Conservation (phyloP, 164 flowering plant species). For the Euptelea pleiosperma region DNA sequence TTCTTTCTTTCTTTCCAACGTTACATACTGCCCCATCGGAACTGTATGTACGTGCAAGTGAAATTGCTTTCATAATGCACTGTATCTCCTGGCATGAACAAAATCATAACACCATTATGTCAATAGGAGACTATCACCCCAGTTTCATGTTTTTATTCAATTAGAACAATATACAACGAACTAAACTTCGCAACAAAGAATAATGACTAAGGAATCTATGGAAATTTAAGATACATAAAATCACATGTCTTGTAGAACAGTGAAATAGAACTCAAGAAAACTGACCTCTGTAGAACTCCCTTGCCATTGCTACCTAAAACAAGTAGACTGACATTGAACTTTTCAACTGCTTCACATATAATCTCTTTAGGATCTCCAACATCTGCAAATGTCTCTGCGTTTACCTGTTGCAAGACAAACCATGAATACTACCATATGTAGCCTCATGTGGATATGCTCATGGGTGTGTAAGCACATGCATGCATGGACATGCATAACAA, state of each 20-base stretch:
- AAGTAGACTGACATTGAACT: constrained; percentile 40
- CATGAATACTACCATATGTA: not conserved
- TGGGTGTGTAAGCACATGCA: not conserved
- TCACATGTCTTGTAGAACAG: not conserved
- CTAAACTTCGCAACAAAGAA: not conserved
- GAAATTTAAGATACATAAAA: not conserved
- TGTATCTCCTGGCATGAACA: too few species aligned
- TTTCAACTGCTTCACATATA: constrained; percentile 59
- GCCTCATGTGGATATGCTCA: not conserved
- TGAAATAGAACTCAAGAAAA: not conserved
- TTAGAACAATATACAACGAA: too few species aligned
- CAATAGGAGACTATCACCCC: too few species aligned
- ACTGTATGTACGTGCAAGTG: too few species aligned
- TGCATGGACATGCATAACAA: too few species aligned
- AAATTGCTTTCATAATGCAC: too few species aligned
- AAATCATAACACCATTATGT: too few species aligned
- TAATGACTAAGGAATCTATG: not conserved
- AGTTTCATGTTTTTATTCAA: too few species aligned
- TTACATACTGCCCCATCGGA: too few species aligned
- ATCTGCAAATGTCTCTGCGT: constrained; percentile 42
- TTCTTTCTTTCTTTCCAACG: too few species aligned
- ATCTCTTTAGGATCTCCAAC: constrained; percentile 57
- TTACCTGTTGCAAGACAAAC: constrained; percentile 31
- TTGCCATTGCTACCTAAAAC: constrained; percentile 56
- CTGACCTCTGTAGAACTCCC: constrained; percentile 52